Evolutionary conservation across 2,329 filamentous ascomycete species (phyloP).

Genomic region (Chrysosporium keratinophilum): DNA sequence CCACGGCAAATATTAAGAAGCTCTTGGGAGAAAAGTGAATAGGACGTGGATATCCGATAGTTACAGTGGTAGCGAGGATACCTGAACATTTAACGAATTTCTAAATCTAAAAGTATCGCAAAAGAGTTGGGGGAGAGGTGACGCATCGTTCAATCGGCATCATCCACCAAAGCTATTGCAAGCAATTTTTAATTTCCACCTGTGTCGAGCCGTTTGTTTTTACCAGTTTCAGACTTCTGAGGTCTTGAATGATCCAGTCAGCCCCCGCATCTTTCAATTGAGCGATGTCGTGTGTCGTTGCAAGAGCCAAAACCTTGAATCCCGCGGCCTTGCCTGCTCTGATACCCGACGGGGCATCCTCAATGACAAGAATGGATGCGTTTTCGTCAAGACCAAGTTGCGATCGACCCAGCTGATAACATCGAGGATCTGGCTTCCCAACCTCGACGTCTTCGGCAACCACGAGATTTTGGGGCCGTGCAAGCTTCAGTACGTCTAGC

Average conservation of each 20-base stretch:
- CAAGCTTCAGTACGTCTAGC: conserved; percentile 56
- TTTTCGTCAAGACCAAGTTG: conserved; percentile 45
- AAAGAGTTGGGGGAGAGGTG: not conserved
- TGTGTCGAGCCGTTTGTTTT: conserved; percentile 50
- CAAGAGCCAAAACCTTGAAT: conserved; percentile 71
- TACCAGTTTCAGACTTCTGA: conserved; percentile 59
- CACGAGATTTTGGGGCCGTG: conserved; percentile 56
- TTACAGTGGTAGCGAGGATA: too few species aligned
- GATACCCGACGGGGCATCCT: conserved; percentile 83
- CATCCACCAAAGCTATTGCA: conserved; percentile 22
- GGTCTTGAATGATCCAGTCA: conserved; percentile 76
- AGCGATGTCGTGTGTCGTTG: conserved; percentile 68
- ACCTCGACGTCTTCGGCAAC: conserved; percentile 64
- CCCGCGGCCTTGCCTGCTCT: conserved; percentile 73
- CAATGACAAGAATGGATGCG: conserved; percentile 60
- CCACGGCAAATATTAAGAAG: too few species aligned
- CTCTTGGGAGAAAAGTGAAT: too few species aligned
- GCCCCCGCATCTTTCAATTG: conserved; percentile 66
- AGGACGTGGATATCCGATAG: too few species aligned
- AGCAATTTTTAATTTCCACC: conserved; percentile 57
- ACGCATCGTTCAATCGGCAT: too few species aligned
- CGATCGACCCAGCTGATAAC: conserved; percentile 59
- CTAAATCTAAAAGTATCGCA: not conserved
- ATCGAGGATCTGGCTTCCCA: conserved; percentile 67
- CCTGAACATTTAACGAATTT: too few species aligned